These are phyloP conservation scores for Oxyria digyna DNA, from an alignment of 148 eudicot genomes.

Conservation along the genomic window DNA sequence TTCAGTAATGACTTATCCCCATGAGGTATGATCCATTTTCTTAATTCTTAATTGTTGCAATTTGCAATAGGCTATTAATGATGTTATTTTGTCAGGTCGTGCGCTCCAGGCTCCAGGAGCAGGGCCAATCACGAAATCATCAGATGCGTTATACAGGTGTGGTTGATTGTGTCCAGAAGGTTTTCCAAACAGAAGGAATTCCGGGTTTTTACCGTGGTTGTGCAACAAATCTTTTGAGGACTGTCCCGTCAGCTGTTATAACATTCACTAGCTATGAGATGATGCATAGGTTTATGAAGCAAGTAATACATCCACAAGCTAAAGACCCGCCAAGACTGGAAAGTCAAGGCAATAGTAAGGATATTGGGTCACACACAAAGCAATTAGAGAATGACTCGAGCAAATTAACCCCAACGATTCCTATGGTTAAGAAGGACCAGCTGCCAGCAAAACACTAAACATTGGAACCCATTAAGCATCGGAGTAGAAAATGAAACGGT, in stretches of 20 bases:
- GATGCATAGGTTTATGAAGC: constrained; percentile 49
- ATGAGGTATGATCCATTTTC: constrained; percentile 40
- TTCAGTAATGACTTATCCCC: constrained; percentile 77
- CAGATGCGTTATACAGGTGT: constrained; percentile 54
- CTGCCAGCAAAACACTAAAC: constrained; percentile 10
- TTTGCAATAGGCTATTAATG: neutral
- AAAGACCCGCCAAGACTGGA: constrained; percentile 15
- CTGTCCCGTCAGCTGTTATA: constrained; percentile 83
- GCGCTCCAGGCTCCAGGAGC: constrained; percentile 88
- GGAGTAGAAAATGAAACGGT: neutral
- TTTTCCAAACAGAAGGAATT: constrained; percentile 43
- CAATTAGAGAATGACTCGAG: constrained; percentile 16
- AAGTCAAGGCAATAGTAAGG: constrained; percentile 15
- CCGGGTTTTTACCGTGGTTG: constrained; percentile 87
- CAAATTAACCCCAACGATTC: constrained; percentile 12
- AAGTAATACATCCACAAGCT: constrained; percentile 28
- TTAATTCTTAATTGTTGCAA: neutral
- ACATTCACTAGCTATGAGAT: constrained; percentile 92
- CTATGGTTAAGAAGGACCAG: constrained; percentile 15
- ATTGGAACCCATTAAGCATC: neutral
- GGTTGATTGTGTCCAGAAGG: constrained; percentile 50
- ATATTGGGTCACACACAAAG: neutral
- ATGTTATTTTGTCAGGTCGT: constrained; percentile 51
- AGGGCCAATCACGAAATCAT: constrained; percentile 50
- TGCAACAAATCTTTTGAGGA: constrained; percentile 78